Evolutionary conservation across 805 yeast genomes (phyloP), one percentile per base, ranked within the genome.

Genomic region (Teunomyces lycoperdinae): DNA sequence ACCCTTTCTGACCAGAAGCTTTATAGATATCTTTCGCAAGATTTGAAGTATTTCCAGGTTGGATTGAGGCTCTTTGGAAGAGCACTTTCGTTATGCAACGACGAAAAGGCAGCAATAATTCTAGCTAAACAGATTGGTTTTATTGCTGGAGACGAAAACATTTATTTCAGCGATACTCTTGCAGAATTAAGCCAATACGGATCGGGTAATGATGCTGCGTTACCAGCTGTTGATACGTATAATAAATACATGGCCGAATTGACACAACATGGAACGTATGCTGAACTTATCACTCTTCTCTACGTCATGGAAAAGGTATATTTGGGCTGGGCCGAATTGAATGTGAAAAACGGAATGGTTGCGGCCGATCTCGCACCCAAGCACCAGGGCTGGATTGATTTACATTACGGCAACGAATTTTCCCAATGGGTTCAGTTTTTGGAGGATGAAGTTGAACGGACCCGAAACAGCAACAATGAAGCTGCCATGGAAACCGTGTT

Each of bases 71-170:
- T 77, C 10, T 64, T 77, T 10, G 78, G 78, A 8, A 76, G 70
- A 48, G 64, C 74, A 1, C 62, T 80, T 14, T 68, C 78, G 2
- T 47, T 63, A 33, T 76, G 81, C 43, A 78, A 76, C 43, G 61
- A 68, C 27, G 55, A 66, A 0, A 49, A 61, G 3, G 53, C 79
- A 0, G 62, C 71, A n/a, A 60, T 77, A 20, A 58, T 60, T 0
- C 50, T 80, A 26, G 76, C 78, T 1, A 76, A 76, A 48, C 80
- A 79, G 50, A 69, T 79, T 49, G 84, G 83, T 1, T 76, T 77
- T 51, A 62, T 80, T 31, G 66, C 76, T 10, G 67, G 66, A 39
- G 74, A 70, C 46, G 84, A 79, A 52, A 77, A 78, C 54, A 68
- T 69, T 41, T 79, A 79, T 51, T 79, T 79, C 50, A 54, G 54